phyloP scores from a whole-genome alignment of 768 basidiomycete genomes.

The Sarcodon aspratus region DNA sequence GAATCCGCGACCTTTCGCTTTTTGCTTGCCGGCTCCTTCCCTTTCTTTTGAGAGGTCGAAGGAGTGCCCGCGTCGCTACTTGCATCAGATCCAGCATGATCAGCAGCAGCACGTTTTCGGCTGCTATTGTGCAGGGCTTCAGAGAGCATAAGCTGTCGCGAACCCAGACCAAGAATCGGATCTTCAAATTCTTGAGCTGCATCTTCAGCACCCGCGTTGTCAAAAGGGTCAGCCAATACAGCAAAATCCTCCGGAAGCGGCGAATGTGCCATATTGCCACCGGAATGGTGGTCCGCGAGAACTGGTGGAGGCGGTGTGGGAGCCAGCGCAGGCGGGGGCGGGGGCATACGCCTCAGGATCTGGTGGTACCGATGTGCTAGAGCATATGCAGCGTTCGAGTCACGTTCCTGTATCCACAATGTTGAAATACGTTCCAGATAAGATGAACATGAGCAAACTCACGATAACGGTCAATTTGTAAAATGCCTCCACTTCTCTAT shows the following conservation, averaged over 20 bases:
- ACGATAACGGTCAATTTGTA: slow-evolving; percentile 62
- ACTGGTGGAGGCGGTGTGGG: slow-evolving; percentile 17
- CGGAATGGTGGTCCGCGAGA: slow-evolving; percentile 23
- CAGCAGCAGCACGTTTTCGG: slow-evolving; percentile 36
- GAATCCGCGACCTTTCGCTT: slow-evolving; percentile 44
- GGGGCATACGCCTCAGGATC: slow-evolving; percentile 32
- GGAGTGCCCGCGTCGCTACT: slow-evolving; percentile 46
- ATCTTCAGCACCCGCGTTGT: slow-evolving; percentile 33
- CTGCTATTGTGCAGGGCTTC: slow-evolving; percentile 17
- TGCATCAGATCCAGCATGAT: slow-evolving; percentile 39
- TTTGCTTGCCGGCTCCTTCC: slow-evolving; percentile 40
- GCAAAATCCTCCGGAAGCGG: neutral
- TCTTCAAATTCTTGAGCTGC: slow-evolving; percentile 48
- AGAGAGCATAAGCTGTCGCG: slow-evolving; percentile 9
- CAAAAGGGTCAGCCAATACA: neutral
- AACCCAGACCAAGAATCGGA: slow-evolving; percentile 29
- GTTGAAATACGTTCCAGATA: slow-evolving; percentile 2
- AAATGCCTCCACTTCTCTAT: slow-evolving; percentile 61
- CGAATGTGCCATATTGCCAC: slow-evolving; percentile 6
- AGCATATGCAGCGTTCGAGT: slow-evolving; percentile 45
- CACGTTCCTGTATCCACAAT: slow-evolving; percentile 46
- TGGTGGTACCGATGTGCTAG: slow-evolving; percentile 48
- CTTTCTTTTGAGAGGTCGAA: slow-evolving; percentile 13
- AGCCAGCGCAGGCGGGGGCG: slow-evolving; percentile 23
- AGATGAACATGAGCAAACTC: slow-evolving; percentile 9